phyloP scores from a whole-genome alignment of 2,329 filamentous ascomycete species.

The Penicillium occitanis region DNA sequence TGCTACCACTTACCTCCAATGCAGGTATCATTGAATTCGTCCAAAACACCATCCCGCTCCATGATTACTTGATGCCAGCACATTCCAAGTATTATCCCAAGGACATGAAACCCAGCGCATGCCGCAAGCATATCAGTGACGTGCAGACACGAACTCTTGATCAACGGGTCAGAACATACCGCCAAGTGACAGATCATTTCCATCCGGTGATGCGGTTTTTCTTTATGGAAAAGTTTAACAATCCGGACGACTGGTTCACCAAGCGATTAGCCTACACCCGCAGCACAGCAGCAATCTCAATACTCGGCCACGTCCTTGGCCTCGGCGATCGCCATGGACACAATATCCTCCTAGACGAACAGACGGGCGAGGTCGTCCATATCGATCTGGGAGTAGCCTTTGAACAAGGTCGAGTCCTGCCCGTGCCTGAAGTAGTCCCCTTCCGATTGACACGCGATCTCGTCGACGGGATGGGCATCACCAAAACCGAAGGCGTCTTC shows the following conservation, averaged over 20 bases:
- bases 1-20: slow-evolving; percentile 78
- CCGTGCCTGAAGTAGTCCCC: slow-evolving; percentile 91
- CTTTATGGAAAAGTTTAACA: slow-evolving; percentile 90
- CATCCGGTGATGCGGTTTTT: slow-evolving; percentile 95
- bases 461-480: slow-evolving; percentile 95
- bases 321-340: slow-evolving; percentile 93
- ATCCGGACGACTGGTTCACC: slow-evolving; percentile 94
- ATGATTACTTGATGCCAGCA: slow-evolving; percentile 88
- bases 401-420: slow-evolving; percentile 91
- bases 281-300: slow-evolving; percentile 90
- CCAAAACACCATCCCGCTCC: slow-evolving; percentile 83
- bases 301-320: slow-evolving; percentile 88
- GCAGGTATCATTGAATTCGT: slow-evolving; percentile 98
- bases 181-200: slow-evolving; percentile 75
- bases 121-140: slow-evolving; percentile 74
- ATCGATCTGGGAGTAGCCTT: slow-evolving; percentile 97
- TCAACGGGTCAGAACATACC: slow-evolving; percentile 70
- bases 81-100: slow-evolving; percentile 83
- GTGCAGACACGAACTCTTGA: slow-evolving; percentile 70
- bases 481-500: slow-evolving; percentile 93
- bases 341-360: slow-evolving; percentile 89
- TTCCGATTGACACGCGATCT: slow-evolving; percentile 93
- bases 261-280: slow-evolving; percentile 87
- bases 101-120: slow-evolving; percentile 73
- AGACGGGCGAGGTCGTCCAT: slow-evolving; percentile 90